These are phyloP conservation scores for Nephelium lappaceum DNA, from an alignment of 345 rosid species.

Conservation along the genomic window DNA sequence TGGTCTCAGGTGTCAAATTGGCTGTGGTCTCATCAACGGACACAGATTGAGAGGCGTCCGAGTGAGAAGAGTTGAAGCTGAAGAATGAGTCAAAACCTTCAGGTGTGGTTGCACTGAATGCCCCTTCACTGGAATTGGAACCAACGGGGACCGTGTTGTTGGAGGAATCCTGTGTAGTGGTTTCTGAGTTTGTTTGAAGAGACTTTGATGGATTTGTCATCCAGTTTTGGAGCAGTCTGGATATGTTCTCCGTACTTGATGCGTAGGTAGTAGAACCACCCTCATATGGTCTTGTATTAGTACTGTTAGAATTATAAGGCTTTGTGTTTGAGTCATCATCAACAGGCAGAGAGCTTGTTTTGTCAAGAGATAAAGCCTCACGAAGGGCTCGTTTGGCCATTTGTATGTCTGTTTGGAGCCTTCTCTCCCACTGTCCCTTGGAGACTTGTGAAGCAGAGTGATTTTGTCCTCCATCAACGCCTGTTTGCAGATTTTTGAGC, in stretches of 20 bases:
- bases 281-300: slow-evolving; percentile 14
- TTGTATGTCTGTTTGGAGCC: slow-evolving; percentile 86
- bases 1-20: slow-evolving; percentile 42
- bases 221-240: slow-evolving; percentile 70
- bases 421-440: slow-evolving; percentile 89
- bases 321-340: slow-evolving; percentile 16
- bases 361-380: slow-evolving; percentile 78
- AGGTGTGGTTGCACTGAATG: slow-evolving; percentile 20
- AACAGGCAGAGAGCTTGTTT: slow-evolving; percentile 29
- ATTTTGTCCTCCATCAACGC: slow-evolving; percentile 33
- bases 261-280: slow-evolving; percentile 39
- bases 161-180: slow-evolving; percentile 34
- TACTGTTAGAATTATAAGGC: background rate
- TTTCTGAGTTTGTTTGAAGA: slow-evolving; percentile 20
- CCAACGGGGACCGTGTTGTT: slow-evolving; percentile 21
- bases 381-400: slow-evolving; percentile 81
- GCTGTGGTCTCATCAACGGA: slow-evolving; percentile 36
- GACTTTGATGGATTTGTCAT: slow-evolving; percentile 44
- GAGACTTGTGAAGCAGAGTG: slow-evolving; percentile 40
- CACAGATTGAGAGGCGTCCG: slow-evolving; percentile 42
- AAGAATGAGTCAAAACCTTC: slow-evolving; percentile 52
- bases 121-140: slow-evolving; percentile 37
- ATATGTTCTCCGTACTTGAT: slow-evolving; percentile 69
- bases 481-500: slow-evolving; percentile 58
- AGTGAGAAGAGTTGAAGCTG: slow-evolving; percentile 47